Conservation (phyloP, 352 stramenopile species). For the Elongisporangium undulatum region DNA sequence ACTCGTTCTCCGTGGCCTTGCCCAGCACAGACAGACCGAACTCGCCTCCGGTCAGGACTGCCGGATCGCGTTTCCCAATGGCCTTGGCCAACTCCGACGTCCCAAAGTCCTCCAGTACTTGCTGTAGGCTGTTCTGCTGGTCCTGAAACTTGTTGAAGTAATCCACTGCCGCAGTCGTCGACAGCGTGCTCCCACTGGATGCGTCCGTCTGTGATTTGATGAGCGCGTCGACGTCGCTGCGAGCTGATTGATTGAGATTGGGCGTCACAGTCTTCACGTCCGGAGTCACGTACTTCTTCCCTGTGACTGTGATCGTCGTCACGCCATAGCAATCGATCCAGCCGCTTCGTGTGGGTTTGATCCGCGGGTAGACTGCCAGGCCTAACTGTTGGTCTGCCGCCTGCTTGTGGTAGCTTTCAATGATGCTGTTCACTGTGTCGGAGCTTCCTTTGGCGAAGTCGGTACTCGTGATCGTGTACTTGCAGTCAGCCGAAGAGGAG, state of each 20-base stretch:
- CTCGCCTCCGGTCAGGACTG: not conserved
- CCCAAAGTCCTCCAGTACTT: not conserved
- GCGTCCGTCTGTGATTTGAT: not conserved
- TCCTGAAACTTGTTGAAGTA: not conserved
- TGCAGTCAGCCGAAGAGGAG: not conserved
- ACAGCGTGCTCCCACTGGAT: not conserved
- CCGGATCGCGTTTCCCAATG: not conserved
- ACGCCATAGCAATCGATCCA: not conserved
- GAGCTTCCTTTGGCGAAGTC: not conserved
- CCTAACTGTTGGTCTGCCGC: not conserved
- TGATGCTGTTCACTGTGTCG: not conserved
- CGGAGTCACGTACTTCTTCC: not conserved
- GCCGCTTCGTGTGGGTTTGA: not conserved
- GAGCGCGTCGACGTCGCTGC: not conserved
- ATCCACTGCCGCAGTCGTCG: not conserved
- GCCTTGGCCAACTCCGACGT: not conserved
- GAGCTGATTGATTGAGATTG: not conserved
- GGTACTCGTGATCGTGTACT: not conserved
- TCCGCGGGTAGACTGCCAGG: not conserved
- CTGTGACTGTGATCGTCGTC: not conserved
- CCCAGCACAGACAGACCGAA: not conserved
- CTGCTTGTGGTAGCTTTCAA: not conserved
- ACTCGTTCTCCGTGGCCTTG: not conserved
- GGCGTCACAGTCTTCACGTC: not conserved
- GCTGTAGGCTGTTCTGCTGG: not conserved